Percentiles rank a stretch among this genome's conserved stretches.
Conservation (phyloP, 345 rosid species). For the Zanthoxylum bungeanum region DNA sequence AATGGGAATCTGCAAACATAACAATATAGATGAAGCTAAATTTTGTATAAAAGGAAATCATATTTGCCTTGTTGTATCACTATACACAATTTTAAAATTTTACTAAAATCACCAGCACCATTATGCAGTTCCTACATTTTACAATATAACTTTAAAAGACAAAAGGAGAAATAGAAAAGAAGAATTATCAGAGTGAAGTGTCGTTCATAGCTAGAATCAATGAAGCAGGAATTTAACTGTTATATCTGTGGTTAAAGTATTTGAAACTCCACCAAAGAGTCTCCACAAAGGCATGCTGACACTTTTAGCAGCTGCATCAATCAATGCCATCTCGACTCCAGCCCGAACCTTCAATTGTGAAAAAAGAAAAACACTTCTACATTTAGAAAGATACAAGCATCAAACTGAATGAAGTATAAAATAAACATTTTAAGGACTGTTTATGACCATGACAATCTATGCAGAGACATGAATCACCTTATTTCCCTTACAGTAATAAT, state of each 20-base stretch:
- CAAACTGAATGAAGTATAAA: neutral
- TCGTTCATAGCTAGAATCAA: conserved; percentile 11
- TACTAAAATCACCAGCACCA: neutral
- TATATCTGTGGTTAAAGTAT: conserved; percentile 70
- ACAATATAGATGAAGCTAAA: conserved; percentile 4
- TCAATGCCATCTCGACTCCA: conserved; percentile 89
- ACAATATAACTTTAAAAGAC: neutral
- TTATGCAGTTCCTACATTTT: neutral
- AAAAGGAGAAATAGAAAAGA: neutral
- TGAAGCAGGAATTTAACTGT: conserved; percentile 56
- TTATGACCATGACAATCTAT: neutral
- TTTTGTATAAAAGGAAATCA: neutral
- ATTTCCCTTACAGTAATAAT: neutral
- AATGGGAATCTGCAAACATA: conserved; percentile 77
- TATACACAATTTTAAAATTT: neutral
- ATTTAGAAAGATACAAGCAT: neutral
- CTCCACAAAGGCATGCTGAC: conserved; percentile 68
- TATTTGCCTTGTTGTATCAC: neutral
- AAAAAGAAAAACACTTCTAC: neutral
- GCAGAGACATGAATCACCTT: neutral
- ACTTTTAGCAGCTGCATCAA: conserved; percentile 84
- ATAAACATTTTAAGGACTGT: neutral
- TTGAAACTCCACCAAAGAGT: conserved; percentile 82
- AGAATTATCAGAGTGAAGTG: conserved; percentile 2
- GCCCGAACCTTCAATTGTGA: conserved; percentile 67